Conservation (phyloP, 2,329 filamentous ascomycete genomes). For the Pseudofabraea citricarpa region DNA sequence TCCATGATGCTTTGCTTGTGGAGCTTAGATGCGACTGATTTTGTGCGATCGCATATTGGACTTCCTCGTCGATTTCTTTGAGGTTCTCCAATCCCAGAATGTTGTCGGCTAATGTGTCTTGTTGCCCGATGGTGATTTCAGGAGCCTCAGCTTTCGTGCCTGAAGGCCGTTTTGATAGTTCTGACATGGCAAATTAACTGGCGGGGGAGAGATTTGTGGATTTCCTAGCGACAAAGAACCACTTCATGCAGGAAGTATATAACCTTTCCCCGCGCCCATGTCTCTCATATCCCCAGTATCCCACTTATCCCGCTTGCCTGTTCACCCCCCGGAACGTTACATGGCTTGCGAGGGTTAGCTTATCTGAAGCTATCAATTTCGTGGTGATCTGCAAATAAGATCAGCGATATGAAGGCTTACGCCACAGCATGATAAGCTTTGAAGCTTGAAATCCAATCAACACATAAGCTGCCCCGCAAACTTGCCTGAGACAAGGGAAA, state of each 20-base stretch:
- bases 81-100: constrained; percentile 5
- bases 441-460: no score
- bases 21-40: constrained; percentile 9
- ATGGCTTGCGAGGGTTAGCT: constrained; percentile 3
- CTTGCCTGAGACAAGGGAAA: no score
- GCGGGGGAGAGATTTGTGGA: no score
- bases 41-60: constrained; percentile 10
- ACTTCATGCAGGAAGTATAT: not conserved
- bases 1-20: constrained; percentile 7
- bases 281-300: not conserved
- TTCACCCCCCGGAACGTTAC: constrained; percentile 9
- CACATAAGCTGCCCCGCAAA: no score
- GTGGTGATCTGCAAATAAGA: no score
- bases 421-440: no score
- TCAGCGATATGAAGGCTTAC: no score
- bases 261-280: not conserved
- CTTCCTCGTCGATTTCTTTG: constrained; percentile 12
- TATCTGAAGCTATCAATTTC: no score
- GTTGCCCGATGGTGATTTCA: not conserved
- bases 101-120: constrained; percentile 1
- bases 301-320: not conserved
- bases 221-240: not conserved
- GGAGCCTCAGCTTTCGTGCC: not conserved
- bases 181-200: not conserved
- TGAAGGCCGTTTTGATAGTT: constrained; percentile 1